Conservation (phyloP, 2,329 filamentous ascomycete genomes). For the Fusarium lyarnte region DNA sequence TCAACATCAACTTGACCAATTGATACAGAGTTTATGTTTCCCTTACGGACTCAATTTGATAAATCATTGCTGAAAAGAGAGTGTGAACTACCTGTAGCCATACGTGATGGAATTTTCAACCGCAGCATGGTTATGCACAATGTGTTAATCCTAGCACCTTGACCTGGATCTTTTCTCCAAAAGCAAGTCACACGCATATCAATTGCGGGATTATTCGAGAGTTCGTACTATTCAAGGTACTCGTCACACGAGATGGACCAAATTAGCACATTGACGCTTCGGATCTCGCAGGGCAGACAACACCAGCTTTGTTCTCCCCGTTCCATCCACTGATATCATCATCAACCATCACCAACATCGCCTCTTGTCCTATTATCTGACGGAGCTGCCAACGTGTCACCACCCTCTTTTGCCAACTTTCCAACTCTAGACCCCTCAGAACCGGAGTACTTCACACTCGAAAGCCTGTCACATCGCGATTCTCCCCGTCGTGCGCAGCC, state of each 20-base stretch:
- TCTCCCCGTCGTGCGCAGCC: constrained; percentile 6
- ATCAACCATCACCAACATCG: background rate
- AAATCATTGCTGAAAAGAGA: fast-evolving
- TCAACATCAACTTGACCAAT: background rate
- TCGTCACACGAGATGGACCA: constrained; percentile 13
- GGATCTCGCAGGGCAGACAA: constrained; percentile 34
- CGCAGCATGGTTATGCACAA: background rate
- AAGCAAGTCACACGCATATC: constrained; percentile 6
- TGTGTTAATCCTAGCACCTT: constrained; percentile 6
- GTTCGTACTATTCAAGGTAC: constrained; percentile 9
- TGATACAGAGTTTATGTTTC: background rate
- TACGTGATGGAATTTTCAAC: too few species aligned
- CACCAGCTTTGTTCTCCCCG: background rate
- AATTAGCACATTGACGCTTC: constrained; percentile 9
- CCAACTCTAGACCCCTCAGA: background rate
- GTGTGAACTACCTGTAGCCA: fast-evolving
- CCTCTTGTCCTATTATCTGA: background rate
- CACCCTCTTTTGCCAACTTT: background rate
- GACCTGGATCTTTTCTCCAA: background rate
- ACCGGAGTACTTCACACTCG: background rate
- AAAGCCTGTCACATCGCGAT: constrained; percentile 23
- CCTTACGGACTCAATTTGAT: background rate
- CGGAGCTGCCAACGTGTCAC: background rate
- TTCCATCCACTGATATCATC: background rate
- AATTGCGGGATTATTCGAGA: constrained; percentile 37